Evolutionary conservation across 2,329 filamentous ascomycete genomes (phyloP).

Genomic region (Colletotrichum incanum): DNA sequence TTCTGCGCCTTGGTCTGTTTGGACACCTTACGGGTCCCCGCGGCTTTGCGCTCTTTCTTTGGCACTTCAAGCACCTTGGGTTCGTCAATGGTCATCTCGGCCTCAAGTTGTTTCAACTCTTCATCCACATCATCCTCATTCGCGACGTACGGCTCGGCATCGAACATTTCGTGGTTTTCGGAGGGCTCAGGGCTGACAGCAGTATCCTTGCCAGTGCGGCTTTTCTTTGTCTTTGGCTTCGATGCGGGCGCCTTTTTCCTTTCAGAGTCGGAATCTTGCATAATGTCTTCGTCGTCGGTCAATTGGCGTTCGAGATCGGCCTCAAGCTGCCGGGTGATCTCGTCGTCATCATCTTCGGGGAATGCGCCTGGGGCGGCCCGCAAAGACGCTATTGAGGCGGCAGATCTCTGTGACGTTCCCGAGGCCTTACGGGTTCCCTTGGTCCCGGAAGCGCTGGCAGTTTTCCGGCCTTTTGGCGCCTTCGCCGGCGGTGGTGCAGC

Average conservation of each 20-base stretch:
- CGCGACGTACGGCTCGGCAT: constrained; percentile 61
- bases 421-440: constrained; percentile 51
- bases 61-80: constrained; percentile 60
- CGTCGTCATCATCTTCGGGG: constrained; percentile 69
- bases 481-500: constrained; percentile 53
- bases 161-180: constrained; percentile 67
- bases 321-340: constrained; percentile 77
- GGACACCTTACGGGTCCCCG: constrained; percentile 64
- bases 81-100: constrained; percentile 59
- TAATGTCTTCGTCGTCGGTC: constrained; percentile 67
- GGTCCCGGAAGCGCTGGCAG: constrained; percentile 61
- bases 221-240: constrained; percentile 51
- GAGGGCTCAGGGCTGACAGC: constrained; percentile 50
- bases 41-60: constrained; percentile 70
- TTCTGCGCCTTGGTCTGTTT: constrained; percentile 67
- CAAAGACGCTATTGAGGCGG: constrained; percentile 57
- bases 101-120: constrained; percentile 65
- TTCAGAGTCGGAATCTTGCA: constrained; percentile 63
- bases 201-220: constrained; percentile 48
- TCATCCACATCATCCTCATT: constrained; percentile 67
- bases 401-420: constrained; percentile 60
- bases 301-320: constrained; percentile 74
- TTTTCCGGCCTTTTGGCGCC: constrained; percentile 58
- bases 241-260: constrained; percentile 53
- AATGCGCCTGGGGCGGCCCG: constrained; percentile 58